phyloP scores from a whole-genome alignment of 2,329 filamentous ascomycete species.

The Phyllosticta ampelicida region DNA sequence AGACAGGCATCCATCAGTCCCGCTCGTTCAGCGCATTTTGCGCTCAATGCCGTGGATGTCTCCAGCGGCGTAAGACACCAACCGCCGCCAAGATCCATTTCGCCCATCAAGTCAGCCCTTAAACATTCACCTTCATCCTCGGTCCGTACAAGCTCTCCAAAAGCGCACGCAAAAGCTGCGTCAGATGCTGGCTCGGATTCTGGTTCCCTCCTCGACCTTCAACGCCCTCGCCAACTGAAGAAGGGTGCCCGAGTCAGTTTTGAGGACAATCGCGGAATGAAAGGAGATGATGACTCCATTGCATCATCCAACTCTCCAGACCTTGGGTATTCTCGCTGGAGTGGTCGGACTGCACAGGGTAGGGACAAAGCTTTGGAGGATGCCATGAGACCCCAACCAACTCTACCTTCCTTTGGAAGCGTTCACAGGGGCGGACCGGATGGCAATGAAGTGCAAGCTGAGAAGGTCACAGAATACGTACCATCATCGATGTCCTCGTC shows the following conservation, averaged over 20 bases:
- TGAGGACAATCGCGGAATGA: slow-evolving; percentile 19
- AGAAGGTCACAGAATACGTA: slow-evolving; percentile 39
- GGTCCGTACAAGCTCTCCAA: slow-evolving; percentile 29
- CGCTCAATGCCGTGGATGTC: slow-evolving; percentile 42
- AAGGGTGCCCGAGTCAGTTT: slow-evolving; percentile 69
- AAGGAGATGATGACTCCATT: slow-evolving; percentile 35
- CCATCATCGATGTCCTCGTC: slow-evolving; percentile 27
- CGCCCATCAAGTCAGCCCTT: slow-evolving; percentile 66
- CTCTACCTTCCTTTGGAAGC: slow-evolving; percentile 65
- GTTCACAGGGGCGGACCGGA: slow-evolving; percentile 48
- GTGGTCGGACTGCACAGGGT: slow-evolving; percentile 13
- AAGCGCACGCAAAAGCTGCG: background rate
- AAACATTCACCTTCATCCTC: slow-evolving; percentile 52
- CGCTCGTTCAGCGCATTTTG: slow-evolving; percentile 58
- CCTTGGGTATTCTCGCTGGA: slow-evolving; percentile 35
- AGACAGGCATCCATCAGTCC: slow-evolving; percentile 45
- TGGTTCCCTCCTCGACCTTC: slow-evolving; percentile 17
- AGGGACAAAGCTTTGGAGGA: slow-evolving; percentile 54
- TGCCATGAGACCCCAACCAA: slow-evolving; percentile 63
- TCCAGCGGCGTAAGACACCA: slow-evolving; percentile 50
- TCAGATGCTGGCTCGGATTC: slow-evolving; percentile 31
- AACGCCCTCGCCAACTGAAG: slow-evolving; percentile 39
- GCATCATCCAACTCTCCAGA: slow-evolving; percentile 11
- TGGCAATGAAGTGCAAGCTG: slow-evolving; percentile 39
- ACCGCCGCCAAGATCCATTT: slow-evolving; percentile 59